Evolutionary conservation across 495 filamentous ascomycete species (phyloP), one percentile per base, ranked within the genome.

Genomic region (Xylaria bambusicola): DNA sequence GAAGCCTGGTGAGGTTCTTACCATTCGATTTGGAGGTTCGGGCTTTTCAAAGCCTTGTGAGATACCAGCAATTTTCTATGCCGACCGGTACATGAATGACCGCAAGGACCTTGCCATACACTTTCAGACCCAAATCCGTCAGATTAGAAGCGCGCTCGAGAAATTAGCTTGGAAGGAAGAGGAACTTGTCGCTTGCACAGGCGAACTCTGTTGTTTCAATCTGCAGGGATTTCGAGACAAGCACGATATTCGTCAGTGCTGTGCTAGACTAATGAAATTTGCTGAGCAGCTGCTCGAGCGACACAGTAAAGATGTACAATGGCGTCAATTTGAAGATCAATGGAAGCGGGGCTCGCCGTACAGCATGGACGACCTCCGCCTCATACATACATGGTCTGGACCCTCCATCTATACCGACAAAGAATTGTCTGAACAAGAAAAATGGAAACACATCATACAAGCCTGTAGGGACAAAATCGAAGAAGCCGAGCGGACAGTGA

Each of bases 1-100:
- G 3, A 78, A 86, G 26, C 71, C 88, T 47, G 81, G 84, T 0
- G 87, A 93, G n/a, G 80, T 97, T 13, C 60, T 96, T 38, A 82
- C 80, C 5, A 76, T 91, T 59, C 82, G 80, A 46, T 62, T 91
- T 6, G 75, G 77, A 23, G 77, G 78, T 24, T 63, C 75, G 0
- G 75, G 80, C 1, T 64, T 75, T 7, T 62, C 66, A 13, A 73
- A 74, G 27, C 77, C 80, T 10, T 74, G 93, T 42, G 83, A 87
- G 13, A 82, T 93, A 18, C 90, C 91, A 29, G 73, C 82, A 15
- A 77, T 84, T 0, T 85, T 92, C 63, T 95, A 93, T 65, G 80
- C 86, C 7, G 92, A 96, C 69, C 81, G 91, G 35, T 97, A 96
- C 71, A 71, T 92, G 58, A 79, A 83, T 52, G 73, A 71, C 33